Evolutionary conservation across 139 green algal genomes (phyloP).

Genomic region (Coelastrella sp.): DNA sequence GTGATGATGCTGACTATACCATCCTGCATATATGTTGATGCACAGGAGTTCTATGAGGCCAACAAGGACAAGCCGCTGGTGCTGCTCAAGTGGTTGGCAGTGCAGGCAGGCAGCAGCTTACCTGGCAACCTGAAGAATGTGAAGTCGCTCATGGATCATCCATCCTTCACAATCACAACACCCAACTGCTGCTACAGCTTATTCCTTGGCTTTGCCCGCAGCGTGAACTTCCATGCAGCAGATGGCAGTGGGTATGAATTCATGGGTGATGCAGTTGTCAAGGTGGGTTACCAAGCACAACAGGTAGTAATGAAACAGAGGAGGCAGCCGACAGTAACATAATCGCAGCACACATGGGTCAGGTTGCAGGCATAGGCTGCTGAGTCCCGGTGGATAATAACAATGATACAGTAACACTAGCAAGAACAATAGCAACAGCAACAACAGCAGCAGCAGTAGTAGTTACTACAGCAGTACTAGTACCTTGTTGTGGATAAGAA

Average conservation of each 20-base stretch:
- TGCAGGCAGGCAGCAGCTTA: constrained; percentile 81
- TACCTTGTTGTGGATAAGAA: too few species aligned
- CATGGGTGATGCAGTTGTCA: constrained; percentile 88
- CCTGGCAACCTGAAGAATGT: constrained; percentile 86
- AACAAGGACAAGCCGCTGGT: constrained; percentile 93
- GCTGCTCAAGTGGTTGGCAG: constrained; percentile 92
- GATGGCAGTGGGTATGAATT: constrained; percentile 97
- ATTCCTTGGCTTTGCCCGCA: constrained; percentile 84
- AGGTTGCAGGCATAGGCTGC: too few species aligned
- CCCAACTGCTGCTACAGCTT: constrained; percentile 93
- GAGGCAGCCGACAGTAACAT: too few species aligned
- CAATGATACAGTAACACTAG: too few species aligned
- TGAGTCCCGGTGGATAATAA: too few species aligned
- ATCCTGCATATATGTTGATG: neutral
- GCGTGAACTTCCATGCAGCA: constrained; percentile 93
- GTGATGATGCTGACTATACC: neutral
- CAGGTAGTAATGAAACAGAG: neutral
- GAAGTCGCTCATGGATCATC: constrained; percentile 76
- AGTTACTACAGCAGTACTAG: too few species aligned
- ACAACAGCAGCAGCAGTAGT: too few species aligned
- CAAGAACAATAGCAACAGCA: too few species aligned
- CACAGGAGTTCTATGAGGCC: constrained; percentile 82
- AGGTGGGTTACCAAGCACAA: constrained; percentile 54
- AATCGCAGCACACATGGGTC: too few species aligned
- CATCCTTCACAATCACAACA: constrained; percentile 94